Percentiles rank a stretch among this genome's conserved stretches.
These are phyloP conservation scores for Flaveria robusta DNA, from an alignment of 129 eudicot species.

Conservation along the genomic window DNA sequence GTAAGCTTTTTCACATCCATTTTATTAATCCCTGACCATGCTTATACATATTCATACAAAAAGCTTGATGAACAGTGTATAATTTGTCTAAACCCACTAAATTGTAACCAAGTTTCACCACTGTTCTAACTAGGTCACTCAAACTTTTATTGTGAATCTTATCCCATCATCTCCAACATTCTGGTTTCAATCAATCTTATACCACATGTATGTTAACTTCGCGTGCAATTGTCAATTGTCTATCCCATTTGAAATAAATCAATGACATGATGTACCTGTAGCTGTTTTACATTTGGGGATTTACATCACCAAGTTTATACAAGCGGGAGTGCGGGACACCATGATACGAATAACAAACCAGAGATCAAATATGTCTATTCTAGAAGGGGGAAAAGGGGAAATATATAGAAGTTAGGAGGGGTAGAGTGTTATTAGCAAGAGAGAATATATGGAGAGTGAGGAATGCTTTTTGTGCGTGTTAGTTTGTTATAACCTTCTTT, in stretches of 20 bases:
- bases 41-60: slow-evolving; percentile 7
- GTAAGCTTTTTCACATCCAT: slow-evolving; percentile 42
- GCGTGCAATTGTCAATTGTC: background rate
- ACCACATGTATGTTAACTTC: background rate
- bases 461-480: too few relatives aligned
- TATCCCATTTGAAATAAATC: background rate
- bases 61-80: too few relatives aligned
- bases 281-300: background rate
- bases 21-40: slow-evolving; percentile 9
- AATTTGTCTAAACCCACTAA: background rate
- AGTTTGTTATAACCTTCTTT: too few relatives aligned
- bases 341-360: too few relatives aligned
- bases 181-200: background rate
- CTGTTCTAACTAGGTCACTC: background rate
- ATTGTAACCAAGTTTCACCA: background rate
- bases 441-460: too few relatives aligned
- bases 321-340: too few relatives aligned
- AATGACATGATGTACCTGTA: background rate
- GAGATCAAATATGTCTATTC: too few relatives aligned
- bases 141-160: too few relatives aligned
- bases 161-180: background rate
- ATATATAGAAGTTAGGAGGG: too few relatives aligned
- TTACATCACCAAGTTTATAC: too few relatives aligned
- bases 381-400: too few relatives aligned
- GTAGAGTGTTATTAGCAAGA: too few relatives aligned